Conservation (phyloP, 2,329 filamentous ascomycete genomes). For the Didymella lethalis region DNA sequence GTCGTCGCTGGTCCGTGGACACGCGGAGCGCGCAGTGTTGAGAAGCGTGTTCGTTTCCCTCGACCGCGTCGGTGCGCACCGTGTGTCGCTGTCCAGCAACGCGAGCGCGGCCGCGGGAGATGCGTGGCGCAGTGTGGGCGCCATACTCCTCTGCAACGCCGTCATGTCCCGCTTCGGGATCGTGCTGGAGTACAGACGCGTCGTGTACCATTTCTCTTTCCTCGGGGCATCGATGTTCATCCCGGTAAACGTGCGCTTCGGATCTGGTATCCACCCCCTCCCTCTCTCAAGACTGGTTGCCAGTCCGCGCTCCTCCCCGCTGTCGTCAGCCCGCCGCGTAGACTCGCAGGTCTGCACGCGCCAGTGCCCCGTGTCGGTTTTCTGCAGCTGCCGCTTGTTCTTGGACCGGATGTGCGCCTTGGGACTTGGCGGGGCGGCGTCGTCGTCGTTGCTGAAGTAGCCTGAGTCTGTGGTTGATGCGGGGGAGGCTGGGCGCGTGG, state of each 20-base stretch:
- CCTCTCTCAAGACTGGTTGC: too few relatives aligned
- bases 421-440: constrained; percentile 5
- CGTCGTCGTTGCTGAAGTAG: constrained; percentile 21
- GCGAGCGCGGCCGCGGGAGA: too few relatives aligned
- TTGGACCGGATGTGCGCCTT: neutral
- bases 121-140: constrained; percentile 18
- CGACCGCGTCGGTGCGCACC: too few relatives aligned
- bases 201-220: constrained; percentile 10
- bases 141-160: constrained; percentile 12
- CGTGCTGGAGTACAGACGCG: neutral
- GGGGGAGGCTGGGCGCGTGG: neutral
- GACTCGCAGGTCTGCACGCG: neutral
- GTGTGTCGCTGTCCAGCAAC: too few relatives aligned
- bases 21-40: too few relatives aligned
- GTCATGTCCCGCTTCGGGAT: neutral
- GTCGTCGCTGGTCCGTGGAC: too few relatives aligned
- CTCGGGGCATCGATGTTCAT: constrained; percentile 14
- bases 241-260: constrained; percentile 28
- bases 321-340: constrained; percentile 4
- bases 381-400: neutral
- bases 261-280: constrained; percentile 27
- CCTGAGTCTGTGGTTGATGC: constrained; percentile 23
- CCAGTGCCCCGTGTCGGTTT: constrained; percentile 9
- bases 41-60: too few relatives aligned
- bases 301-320: too few relatives aligned